Percentiles rank a stretch among this genome's conserved stretches.
These are phyloP conservation scores for Coemansia sp. DNA, from an alignment of 192 early-diverging fungal species.

Conservation along the genomic window DNA sequence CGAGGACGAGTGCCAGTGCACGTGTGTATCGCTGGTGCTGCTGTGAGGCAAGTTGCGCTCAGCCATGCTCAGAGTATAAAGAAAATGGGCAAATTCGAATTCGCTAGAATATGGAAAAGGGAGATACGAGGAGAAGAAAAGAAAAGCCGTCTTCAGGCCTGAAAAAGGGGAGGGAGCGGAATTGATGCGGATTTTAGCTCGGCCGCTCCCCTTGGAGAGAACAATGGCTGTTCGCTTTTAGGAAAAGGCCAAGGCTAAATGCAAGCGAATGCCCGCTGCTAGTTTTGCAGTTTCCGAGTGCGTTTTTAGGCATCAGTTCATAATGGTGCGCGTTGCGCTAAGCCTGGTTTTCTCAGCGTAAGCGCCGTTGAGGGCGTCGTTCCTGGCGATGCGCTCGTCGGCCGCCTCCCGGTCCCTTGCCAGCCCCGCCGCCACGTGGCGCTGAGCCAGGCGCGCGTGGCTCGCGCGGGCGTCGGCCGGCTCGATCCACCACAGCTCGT, in stretches of 20 bases:
- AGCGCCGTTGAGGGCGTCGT: slow-evolving; percentile 37
- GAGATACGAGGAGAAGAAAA: neutral
- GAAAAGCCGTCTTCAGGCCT: neutral
- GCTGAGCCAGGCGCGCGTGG: slow-evolving; percentile 30
- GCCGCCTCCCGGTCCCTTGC: slow-evolving; percentile 20
- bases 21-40: neutral
- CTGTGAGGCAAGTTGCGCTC: neutral
- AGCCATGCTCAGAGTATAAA: neutral
- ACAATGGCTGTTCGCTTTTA: neutral
- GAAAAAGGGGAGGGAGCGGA: neutral
- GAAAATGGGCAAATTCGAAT: neutral
- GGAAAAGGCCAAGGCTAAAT: neutral
- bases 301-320: slow-evolving; percentile 9
- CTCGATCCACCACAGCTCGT: slow-evolving; percentile 56
- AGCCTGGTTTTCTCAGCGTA: slow-evolving; percentile 29
- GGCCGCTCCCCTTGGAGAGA: neutral
- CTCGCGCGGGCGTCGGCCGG: slow-evolving; percentile 17
- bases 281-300: neutral
- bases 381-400: slow-evolving; percentile 16
- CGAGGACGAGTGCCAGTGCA: neutral
- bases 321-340: slow-evolving; percentile 23
- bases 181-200: slow-evolving; percentile 9
- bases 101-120: too few species aligned
- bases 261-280: neutral
- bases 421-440: slow-evolving; percentile 54